Evolutionary conservation across 1,139 yeast genomes (phyloP), one percentile per base, ranked within the genome.

Genomic region (Lodderomyces jiufengensis): DNA sequence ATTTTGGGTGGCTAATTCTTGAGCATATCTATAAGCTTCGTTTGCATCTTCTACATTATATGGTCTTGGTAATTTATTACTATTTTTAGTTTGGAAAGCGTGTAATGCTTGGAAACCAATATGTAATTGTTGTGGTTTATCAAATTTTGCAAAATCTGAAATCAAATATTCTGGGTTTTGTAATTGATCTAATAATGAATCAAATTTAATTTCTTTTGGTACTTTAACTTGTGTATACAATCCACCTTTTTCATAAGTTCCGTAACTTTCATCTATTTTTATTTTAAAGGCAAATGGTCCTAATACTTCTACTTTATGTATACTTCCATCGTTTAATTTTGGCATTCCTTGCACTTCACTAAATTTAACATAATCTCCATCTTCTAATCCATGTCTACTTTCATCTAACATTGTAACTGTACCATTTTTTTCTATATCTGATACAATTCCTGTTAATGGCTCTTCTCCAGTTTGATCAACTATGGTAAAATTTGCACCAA

Each of bases 241-340:
- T 43, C 99, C 99, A 31, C 97, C 96, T 52, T 78, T 80, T 37
- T 68, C 59, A 55, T 88, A 92, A 9, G 70, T 62, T 16, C 95
- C 95, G 57, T 60, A 68, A 27, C 61, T 51, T 24, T 65, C 66
- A 45, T 73, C 76, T 39, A 76, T 66, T 34, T 74, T 70, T 45
- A 92, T 78, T 52, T 78, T 80, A 68, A 85, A 92, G 3, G 97
- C 95, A 55, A 78, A 90, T 13, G 98, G 98, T 7, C 98, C 98
- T 47, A 84, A 71, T 2, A 88, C 97, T 56, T 81, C 84, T 38
- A 92, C 76, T 51, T 83, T 82, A 54, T 73, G 78, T 2, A 92
- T 78, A 36, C 73, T 63, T 6, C 87, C 95, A 41, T 80, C 81
- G 54, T 84, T 86, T 44, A 92, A 67, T 45, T 64, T 65, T 3